Base-by-base conservation (phyloP, 2,329 filamentous ascomycete genomes). In the Fusarium xylarioides region DNA sequence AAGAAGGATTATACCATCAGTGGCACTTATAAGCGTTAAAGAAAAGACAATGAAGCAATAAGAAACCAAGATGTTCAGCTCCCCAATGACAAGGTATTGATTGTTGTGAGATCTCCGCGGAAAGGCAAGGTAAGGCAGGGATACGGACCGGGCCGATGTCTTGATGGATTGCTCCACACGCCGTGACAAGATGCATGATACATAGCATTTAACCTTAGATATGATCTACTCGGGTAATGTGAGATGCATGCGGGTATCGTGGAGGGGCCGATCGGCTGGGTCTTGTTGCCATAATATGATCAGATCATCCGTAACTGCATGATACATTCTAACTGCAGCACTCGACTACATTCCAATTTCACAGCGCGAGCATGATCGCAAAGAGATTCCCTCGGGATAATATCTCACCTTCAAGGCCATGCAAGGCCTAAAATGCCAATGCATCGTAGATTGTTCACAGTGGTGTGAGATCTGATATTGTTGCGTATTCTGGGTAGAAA, bases 1-100 rank as follows among this genome's bases (percentile, higher is more conserved):
- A 90, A 90, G 79, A 95, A 95, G 82, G 90, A 94, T 77, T 95
- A 95, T 77, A 88, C 83, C 0, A 90, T 91, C 59, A 80, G 82
- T 14, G 89, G 88, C 4, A 79, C 78, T 2, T 91, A 91, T 78
- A 85, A 74, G 47, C 81, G 88, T 60, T 81, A 76, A 49, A 69
- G 10, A 16, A 5, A 21, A 12, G 30, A 21, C 16, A 15, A 30
- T 21, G 21, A 18, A 9, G 14, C 6, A 35, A 5, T 19, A 6
- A n/a, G 34, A 46, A 23, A 14, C 15, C 18, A 23, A n/a, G n/a
- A 16, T 28, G 34, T 43, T 28, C 14, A 30, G n/a, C 11, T 21
- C 15, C 8, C 23, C 19, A 18, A 7, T 35, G 12, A 12, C 15
- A 35, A 30, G 6, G 11, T 11, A 23, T 11, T 30, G 32, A 26